Conservation (phyloP, 2,329 filamentous ascomycete species). For the Ophiostoma perfectum region DNA sequence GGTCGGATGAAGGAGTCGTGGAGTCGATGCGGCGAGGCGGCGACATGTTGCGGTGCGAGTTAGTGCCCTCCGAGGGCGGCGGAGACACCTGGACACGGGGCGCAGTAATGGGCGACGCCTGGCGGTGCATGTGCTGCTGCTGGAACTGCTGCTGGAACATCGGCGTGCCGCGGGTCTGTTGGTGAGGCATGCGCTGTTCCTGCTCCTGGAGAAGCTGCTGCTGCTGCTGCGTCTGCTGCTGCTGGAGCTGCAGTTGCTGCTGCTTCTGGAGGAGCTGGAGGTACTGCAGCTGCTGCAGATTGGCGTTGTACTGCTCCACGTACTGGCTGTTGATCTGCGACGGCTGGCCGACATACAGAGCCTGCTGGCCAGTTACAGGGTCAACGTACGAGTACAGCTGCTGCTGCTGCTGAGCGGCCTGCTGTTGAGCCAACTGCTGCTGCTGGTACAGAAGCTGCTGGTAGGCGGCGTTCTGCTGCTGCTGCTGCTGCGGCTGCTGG, state of each 20-base stretch:
- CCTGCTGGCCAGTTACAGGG: constrained; percentile 76
- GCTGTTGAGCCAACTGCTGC: constrained; percentile 56
- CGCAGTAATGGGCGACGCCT: constrained; percentile 50
- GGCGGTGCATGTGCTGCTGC: constrained; percentile 40
- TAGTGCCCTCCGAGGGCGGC: constrained; percentile 55
- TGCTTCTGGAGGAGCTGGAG: constrained; percentile 32
- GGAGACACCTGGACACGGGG: constrained; percentile 80
- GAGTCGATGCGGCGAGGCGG: constrained; percentile 62
- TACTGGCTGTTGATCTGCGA: constrained; percentile 39
- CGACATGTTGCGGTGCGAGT: constrained; percentile 55
- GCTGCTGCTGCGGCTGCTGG: constrained; percentile 35
- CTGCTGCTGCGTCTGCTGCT: constrained; percentile 36
- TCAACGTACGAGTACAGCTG: constrained; percentile 73
- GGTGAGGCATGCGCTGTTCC: constrained; percentile 29
- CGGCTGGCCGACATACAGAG: constrained; percentile 69
- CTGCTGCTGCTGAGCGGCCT: constrained; percentile 63
- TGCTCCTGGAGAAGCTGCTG: constrained; percentile 44
- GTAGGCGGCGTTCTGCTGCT: constrained; percentile 44
- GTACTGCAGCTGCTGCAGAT: constrained; percentile 33
- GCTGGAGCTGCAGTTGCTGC: constrained; percentile 36
- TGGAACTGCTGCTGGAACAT: constrained; percentile 19
- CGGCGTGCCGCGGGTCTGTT: constrained; percentile 30
- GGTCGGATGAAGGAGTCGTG: constrained; percentile 51
- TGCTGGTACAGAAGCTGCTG: constrained; percentile 52
- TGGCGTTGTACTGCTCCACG: constrained; percentile 41